Base-by-base conservation (phyloP, 2,329 filamentous ascomycete species). In the Sporothrix variecibatus region DNA sequence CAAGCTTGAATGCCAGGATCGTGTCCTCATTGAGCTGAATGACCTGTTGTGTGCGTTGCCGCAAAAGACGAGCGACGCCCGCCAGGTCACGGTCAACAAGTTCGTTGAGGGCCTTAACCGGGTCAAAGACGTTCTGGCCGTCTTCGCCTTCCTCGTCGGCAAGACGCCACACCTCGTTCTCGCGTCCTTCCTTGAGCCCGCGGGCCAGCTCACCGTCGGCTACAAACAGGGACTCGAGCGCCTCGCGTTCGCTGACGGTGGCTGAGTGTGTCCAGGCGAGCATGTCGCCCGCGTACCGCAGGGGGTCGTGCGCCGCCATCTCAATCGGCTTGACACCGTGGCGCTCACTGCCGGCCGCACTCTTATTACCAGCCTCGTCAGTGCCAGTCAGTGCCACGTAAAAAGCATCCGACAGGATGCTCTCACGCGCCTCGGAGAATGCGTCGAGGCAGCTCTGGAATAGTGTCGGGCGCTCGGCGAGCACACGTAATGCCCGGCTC, bases 261-360 rank as follows among this genome's bases (percentile, higher is more conserved):
- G 95, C 93, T 0, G 96, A 97, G 81, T 99, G 96, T 6, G 93
- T 91, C 96, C 96, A 99, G 5, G 96, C 96, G 17, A 99, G 87
- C 95, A 99, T 99, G 80, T 99, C 96, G 72, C 96, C 94, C 2
- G 97, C 91, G 81, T 98, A 98, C 26, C 96, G 90, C 34, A 98
- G 84, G 0, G 94, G 92, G 79, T 99, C 96, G 80, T 98, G 95
- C 0, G 96, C 95, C 12, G 92, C 92, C 78, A 98, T 89, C 80
- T 99, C 95, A 76, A 99, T 99, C 0, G 96, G 95, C 80, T 98
- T 98, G 49, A 92, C 86, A 2, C 88, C 87, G 76, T 93, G 89
- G 62, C 87, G 86, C 34, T 86, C 85, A 12, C 56, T 67, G 51
- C n/a, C 40, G 38, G 23, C 46, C 31, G 43, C n/a, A 15, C 15